Evolutionary conservation across 805 yeast species (phyloP).

Genomic region (Yamadazyma akitaensis): DNA sequence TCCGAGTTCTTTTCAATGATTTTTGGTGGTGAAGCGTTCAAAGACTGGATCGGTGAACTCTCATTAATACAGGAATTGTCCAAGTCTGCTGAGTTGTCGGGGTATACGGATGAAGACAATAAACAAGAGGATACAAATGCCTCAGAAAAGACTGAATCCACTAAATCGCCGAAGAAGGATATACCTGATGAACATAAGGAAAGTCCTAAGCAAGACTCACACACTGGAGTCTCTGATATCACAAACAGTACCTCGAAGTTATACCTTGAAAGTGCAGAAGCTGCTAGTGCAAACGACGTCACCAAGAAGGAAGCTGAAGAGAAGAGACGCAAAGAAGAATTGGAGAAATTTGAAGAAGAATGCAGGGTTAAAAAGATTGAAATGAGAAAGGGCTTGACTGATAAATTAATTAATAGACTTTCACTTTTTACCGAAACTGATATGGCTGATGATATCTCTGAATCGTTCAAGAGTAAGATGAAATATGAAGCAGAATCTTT

Average conservation of each 20-base stretch:
- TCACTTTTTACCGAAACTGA: constrained; percentile 44
- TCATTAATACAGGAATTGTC: constrained; percentile 47
- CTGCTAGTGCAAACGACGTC: constrained; percentile 20
- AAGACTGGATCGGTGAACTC: constrained; percentile 80
- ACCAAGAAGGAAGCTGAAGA: constrained; percentile 41
- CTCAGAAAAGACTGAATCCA: background rate
- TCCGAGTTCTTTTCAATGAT: constrained; percentile 77
- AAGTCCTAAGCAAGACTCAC: constrained; percentile 8
- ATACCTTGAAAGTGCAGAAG: constrained; percentile 15
- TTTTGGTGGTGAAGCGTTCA: constrained; percentile 80
- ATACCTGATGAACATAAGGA: background rate
- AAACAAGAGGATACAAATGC: background rate
- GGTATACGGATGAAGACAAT: constrained; percentile 29
- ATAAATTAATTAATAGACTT: constrained; percentile 49
- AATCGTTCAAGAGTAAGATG: constrained; percentile 58
- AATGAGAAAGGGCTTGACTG: constrained; percentile 57
- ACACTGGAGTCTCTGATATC: constrained; percentile 3
- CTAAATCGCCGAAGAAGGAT: background rate
- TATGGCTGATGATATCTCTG: constrained; percentile 41
- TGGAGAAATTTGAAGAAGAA: constrained; percentile 74
- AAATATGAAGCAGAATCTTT: constrained; percentile 79
- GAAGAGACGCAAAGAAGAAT: constrained; percentile 45
- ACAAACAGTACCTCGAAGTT: constrained; percentile 6
- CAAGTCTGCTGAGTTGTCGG: constrained; percentile 42
- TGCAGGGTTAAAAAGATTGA: constrained; percentile 63